Conservation (phyloP, 148 eudicot species). For the Rhododendron ferrugineum region DNA sequence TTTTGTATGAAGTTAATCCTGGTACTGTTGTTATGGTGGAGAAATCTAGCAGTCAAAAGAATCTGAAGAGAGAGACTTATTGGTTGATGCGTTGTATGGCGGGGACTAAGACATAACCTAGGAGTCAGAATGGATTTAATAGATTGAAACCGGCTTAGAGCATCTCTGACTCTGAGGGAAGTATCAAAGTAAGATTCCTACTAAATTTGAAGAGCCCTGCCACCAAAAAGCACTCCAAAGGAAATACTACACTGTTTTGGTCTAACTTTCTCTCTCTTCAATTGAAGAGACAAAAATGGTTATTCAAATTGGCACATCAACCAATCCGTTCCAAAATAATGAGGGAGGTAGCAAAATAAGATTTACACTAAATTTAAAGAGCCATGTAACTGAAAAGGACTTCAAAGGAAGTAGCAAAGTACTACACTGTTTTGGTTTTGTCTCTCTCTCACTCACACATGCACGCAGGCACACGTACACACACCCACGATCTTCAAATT, state of each 20-base stretch:
- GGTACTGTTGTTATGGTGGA: not conserved
- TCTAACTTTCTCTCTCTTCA: not conserved
- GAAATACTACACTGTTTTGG: not conserved
- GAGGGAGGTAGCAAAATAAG: not conserved
- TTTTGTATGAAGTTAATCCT: not conserved
- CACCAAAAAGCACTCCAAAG: not conserved
- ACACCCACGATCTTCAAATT: no score
- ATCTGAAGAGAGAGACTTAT: not conserved
- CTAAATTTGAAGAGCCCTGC: not conserved
- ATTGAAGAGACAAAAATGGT: not conserved
- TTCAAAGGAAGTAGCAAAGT: not conserved
- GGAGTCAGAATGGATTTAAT: not conserved
- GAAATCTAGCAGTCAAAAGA: not conserved
- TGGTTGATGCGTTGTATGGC: not conserved
- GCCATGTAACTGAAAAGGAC: not conserved
- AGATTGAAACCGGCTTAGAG: not conserved
- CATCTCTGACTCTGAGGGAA: not conserved
- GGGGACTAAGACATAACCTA: not conserved
- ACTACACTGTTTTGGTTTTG: not conserved
- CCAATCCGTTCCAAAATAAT: not conserved
- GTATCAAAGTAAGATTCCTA: no score
- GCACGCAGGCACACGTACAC: no score
- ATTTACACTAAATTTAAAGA: not conserved
- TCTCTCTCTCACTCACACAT: not conserved
- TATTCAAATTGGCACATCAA: not conserved